phyloP scores from a whole-genome alignment of 1,139 yeast species.

The Kodamaea plutei region DNA sequence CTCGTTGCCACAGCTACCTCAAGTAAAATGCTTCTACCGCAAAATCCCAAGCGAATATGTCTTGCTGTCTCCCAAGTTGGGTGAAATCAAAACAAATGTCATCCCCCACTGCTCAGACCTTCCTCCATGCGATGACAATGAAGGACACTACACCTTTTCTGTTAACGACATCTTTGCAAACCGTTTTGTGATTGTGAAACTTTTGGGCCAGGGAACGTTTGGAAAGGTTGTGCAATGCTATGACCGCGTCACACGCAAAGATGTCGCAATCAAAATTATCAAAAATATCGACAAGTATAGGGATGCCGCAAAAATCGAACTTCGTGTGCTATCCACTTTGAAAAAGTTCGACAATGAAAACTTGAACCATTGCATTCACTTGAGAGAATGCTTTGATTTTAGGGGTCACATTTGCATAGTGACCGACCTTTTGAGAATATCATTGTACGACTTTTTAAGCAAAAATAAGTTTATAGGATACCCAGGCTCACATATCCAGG shows the following conservation, averaged over 20 bases:
- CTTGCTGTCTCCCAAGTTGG: constrained; percentile 38
- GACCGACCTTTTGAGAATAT: constrained; percentile 79
- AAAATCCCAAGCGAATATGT: constrained; percentile 37
- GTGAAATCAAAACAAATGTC: constrained; percentile 40
- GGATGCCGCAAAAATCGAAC: constrained; percentile 83
- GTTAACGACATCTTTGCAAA: constrained; percentile 60
- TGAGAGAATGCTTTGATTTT: constrained; percentile 88
- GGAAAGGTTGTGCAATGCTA: constrained; percentile 85
- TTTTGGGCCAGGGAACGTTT: constrained; percentile 95
- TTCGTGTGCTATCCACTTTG: constrained; percentile 72
- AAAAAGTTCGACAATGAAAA: constrained; percentile 73
- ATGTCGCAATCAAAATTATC: constrained; percentile 89
- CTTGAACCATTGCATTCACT: constrained; percentile 66
- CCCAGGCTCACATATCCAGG: constrained; percentile 85
- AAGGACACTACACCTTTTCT: constrained; percentile 77
- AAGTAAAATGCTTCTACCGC: constrained; percentile 40
- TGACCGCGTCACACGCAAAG: constrained; percentile 53
- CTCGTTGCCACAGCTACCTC: constrained; percentile 68
- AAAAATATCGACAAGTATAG: constrained; percentile 74
- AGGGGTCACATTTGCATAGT: constrained; percentile 92
- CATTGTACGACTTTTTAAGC: constrained; percentile 85
- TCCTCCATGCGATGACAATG: constrained; percentile 64
- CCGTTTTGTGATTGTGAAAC: constrained; percentile 58
- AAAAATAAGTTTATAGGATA: constrained; percentile 68
- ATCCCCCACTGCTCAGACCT: constrained; percentile 36